Percentiles rank a stretch among this genome's conserved stretches.
phyloP scores from a whole-genome alignment of 2,329 filamentous ascomycete genomes.

The Trichophyton mentagrophytes region DNA sequence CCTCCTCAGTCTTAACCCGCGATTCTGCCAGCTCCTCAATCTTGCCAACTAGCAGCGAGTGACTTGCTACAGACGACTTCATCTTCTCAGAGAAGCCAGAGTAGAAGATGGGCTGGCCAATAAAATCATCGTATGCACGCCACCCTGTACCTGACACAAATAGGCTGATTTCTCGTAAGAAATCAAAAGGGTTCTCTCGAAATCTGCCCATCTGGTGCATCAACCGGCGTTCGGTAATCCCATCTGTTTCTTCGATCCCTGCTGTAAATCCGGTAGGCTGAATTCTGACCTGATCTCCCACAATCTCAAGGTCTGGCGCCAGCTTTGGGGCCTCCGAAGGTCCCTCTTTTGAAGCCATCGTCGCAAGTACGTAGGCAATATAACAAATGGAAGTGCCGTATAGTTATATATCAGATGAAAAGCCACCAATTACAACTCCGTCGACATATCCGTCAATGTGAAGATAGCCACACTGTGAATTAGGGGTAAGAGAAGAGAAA shows the following conservation, averaged over 20 bases:
- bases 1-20: slow-evolving; percentile 62
- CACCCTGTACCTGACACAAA: slow-evolving; percentile 90
- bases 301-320: slow-evolving; percentile 64
- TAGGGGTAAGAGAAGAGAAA: not conserved
- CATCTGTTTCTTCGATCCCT: slow-evolving; percentile 26
- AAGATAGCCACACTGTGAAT: not conserved
- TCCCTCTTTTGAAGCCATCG: slow-evolving; percentile 22
- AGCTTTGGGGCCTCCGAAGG: slow-evolving; percentile 19
- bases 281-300: slow-evolving; percentile 60
- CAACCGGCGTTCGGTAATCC: slow-evolving; percentile 38
- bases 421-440: not conserved
- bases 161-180: slow-evolving; percentile 82
- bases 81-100: slow-evolving; percentile 83
- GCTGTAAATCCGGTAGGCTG: slow-evolving; percentile 53
- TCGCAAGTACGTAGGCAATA: not conserved
- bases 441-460: not conserved
- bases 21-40: slow-evolving; percentile 65
- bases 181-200: slow-evolving; percentile 58
- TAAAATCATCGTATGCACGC: slow-evolving; percentile 81
- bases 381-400: not conserved
- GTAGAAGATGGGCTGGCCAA: slow-evolving; percentile 91
- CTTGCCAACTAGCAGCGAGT: slow-evolving; percentile 59
- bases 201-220: slow-evolving; percentile 74
- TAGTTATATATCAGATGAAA: not conserved
- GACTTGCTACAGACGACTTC: slow-evolving; percentile 62